Base-by-base conservation (phyloP, 164 flowering plant genomes). In the Hamamelis virginiana region DNA sequence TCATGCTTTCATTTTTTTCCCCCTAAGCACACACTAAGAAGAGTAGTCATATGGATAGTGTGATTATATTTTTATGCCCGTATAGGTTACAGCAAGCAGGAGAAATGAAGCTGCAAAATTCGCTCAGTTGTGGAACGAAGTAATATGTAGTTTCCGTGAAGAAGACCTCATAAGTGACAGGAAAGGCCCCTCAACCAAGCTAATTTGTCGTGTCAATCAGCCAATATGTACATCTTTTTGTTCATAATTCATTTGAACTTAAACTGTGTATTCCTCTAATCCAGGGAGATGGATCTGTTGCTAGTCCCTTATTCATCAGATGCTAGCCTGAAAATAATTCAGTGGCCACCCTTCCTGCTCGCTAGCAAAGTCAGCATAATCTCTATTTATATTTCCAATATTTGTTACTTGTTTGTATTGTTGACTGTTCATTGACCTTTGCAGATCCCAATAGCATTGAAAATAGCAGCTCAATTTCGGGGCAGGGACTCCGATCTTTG, bases 341-440 rank as follows among this genome's bases (percentile, higher is more conserved):
- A 93, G 75, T 96, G 99, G 99, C 99, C 99, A 62, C 98, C 97
- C 0, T 91, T 93, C 79, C 76, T 96, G 77, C 97, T 96, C 74
- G 97, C 99, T 43, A 91, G 97, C 97, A 96, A 91, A 97, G 99
- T 93, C 48, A 57, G 72, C 25, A 19, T 48, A 41, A 1, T 46
- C 51, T 65, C 4, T 57, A 23, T 58, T 25, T 8, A 25, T 26
- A 33, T 52, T 27, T 55, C 43, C 18, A 15, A 3, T 73, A 16
- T 58, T 8, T 59, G 19, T 26, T 66, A 5, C 8, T 18, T 76
- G 33, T 25, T 9, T 23, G 51, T 55, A 4, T 19, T 46, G 41
- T 66, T 77, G 52, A 69, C 60, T 68, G 12, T 65, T 58, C 63
- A n/a, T 63, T 33, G 57, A 63, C 58, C 12, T 71, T 23, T 78